Evolutionary conservation across 306 rosid species (phyloP), one percentile per base, ranked within the genome.

Genomic region (Sindora glabra): DNA sequence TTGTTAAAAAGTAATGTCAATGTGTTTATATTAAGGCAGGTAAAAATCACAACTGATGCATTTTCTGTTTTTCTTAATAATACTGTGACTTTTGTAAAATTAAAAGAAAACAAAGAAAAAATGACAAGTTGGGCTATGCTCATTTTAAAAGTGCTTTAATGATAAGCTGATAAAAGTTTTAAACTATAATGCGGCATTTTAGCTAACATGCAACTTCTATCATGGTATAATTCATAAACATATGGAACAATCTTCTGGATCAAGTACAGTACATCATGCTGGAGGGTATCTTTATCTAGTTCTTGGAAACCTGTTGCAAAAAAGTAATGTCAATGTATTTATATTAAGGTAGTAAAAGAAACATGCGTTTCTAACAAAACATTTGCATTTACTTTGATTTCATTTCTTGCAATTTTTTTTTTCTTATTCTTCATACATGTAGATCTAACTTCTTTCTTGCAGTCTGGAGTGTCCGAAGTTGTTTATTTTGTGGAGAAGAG

Each of bases 381-480:
- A n/a, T n/a, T n/a, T 17, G 10, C 6, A 21, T 5, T 15, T 59
- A 51, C 41, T 59, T 16, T 47, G 10, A 0, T 40, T 12, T 24
- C 25, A 0, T 25, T 10, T 5, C 8, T 22, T 25, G 3, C 14
- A n/a, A n/a, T n/a, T n/a, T n/a, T n/a, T 23, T 34, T 9, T 12
- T 8, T 13, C 10, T 2, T 22, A 7, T 2, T 23, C 33, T 14
- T 55, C 15, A 0, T 47, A 34, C 47, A 42, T 64, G 30, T 42
- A 40, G 27, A 39, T 45, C 48, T 66, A 15, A 62, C 5, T 62
- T 68, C 27, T 72, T 56, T 61, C 24, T 71, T 64, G 68, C 88
- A 91, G 98, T 76, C 98, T 9, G 92, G 98, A 59, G 96, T 85
- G 27, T 52, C 92, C 23, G 95, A 91, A 79, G 90, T 91, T 14